Conservation (phyloP, 1,284 basidiomycete genomes). For the Exobasidium rhododendri region DNA sequence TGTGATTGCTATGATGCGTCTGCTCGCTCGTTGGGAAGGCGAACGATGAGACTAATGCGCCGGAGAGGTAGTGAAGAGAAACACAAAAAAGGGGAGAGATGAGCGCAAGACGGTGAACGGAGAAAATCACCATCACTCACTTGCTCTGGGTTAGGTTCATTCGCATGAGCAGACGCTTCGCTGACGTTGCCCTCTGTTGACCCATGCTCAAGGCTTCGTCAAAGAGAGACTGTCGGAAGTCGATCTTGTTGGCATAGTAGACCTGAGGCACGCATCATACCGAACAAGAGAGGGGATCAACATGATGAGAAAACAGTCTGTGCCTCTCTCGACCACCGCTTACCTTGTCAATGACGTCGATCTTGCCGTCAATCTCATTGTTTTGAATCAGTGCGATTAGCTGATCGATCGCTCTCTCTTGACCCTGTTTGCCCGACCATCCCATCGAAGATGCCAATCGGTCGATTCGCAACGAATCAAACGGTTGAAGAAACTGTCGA, state of each 20-base stretch:
- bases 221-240: conserved; percentile 71
- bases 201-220: conserved; percentile 70
- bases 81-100: background rate
- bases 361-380: conserved; percentile 70
- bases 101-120: no score
- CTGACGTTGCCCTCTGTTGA: conserved; percentile 66
- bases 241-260: conserved; percentile 62
- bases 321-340: no score
- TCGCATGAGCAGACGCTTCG: conserved; percentile 70
- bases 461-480: conserved; percentile 71
- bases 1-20: background rate
- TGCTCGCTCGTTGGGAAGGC: background rate
- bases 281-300: no score
- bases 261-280: no score
- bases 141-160: conserved; percentile 65
- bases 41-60: background rate
- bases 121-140: background rate
- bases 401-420: conserved; percentile 62
- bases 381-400: conserved; percentile 70
- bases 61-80: no score
- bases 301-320: no score
- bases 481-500: conserved; percentile 71
- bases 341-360: conserved; percentile 63
- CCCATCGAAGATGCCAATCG: conserved; percentile 79
- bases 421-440: conserved; percentile 64